Evolutionary conservation across 352 stramenopile species (phyloP).

Genomic region (Globisporangium emineosum): DNA sequence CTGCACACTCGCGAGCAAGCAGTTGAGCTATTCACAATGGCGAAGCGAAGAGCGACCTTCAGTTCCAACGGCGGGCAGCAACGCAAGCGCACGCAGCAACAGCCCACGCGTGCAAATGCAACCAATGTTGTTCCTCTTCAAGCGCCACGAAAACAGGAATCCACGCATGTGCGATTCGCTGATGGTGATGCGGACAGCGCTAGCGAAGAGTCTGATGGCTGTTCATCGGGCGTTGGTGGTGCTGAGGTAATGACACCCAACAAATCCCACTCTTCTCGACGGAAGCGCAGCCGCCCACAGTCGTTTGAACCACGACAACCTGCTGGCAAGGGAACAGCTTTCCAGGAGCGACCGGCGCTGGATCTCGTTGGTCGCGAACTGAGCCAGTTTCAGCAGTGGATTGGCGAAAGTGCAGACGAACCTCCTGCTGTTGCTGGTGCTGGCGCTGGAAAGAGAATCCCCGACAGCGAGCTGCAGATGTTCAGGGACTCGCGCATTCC

Average conservation of each 20-base stretch:
- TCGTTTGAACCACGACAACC: background rate
- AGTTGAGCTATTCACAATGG: background rate
- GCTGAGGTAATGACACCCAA: background rate
- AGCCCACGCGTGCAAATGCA: background rate
- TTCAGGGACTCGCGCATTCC: slow-evolving; percentile 31
- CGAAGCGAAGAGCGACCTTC: background rate
- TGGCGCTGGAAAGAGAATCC: slow-evolving; percentile 37
- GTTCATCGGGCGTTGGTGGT: background rate
- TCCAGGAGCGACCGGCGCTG: background rate
- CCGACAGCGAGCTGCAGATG: slow-evolving; percentile 49
- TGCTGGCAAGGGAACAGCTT: background rate
- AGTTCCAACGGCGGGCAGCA: background rate
- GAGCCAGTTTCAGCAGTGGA: slow-evolving; percentile 43
- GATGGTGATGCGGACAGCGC: background rate
- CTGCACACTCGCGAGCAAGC: background rate
- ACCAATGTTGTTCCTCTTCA: background rate
- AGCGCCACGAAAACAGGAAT: slow-evolving; percentile 3
- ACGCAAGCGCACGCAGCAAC: slow-evolving; percentile 4
- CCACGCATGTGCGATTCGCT: background rate
- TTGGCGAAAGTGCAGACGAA: slow-evolving; percentile 31
- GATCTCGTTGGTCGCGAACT: slow-evolving; percentile 19
- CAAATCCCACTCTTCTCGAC: background rate
- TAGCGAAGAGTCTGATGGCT: background rate
- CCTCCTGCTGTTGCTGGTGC: slow-evolving; percentile 34
- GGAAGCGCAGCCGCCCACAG: slow-evolving; percentile 1